phyloP scores from a whole-genome alignment of 306 rosid species.

The Gynostemma pentaphyllum region DNA sequence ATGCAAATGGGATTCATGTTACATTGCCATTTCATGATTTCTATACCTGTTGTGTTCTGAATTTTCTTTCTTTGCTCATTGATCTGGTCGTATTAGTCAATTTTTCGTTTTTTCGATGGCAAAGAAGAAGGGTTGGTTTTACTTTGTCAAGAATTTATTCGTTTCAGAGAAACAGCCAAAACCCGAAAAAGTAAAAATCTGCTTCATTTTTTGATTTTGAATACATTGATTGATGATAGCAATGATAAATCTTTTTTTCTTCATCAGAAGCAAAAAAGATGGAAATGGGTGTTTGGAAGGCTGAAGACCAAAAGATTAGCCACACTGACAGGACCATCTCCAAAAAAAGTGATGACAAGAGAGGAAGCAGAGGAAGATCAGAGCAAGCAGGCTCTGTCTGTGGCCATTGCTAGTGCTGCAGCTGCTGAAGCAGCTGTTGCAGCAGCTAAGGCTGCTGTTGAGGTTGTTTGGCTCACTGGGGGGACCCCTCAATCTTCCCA shows the following conservation, averaged over 20 bases:
- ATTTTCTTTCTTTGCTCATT: constrained; percentile 2
- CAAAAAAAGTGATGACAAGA: constrained; percentile 17
- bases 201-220: background rate
- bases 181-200: constrained; percentile 47
- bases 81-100: constrained; percentile 5
- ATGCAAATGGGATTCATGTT: background rate
- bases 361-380: constrained; percentile 46
- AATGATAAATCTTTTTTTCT: background rate
- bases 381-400: constrained; percentile 40
- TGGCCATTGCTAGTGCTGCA: constrained; percentile 48
- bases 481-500: constrained; percentile 24
- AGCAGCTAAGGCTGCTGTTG: constrained; percentile 44
- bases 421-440: constrained; percentile 46
- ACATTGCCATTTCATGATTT: background rate
- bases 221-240: background rate
- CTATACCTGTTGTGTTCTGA: background rate
- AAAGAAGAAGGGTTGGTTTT: constrained; percentile 74
- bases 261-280: constrained; percentile 63
- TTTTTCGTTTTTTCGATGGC: constrained; percentile 37
- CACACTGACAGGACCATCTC: constrained; percentile 38
- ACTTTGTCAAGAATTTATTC: constrained; percentile 59
- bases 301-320: constrained; percentile 38
- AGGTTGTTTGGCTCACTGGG: constrained; percentile 39
- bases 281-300: constrained; percentile 69
- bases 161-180: constrained; percentile 41